Evolutionary conservation across 1,139 yeast species (phyloP).

Genomic region (Debaryomycetaceae sp.): DNA sequence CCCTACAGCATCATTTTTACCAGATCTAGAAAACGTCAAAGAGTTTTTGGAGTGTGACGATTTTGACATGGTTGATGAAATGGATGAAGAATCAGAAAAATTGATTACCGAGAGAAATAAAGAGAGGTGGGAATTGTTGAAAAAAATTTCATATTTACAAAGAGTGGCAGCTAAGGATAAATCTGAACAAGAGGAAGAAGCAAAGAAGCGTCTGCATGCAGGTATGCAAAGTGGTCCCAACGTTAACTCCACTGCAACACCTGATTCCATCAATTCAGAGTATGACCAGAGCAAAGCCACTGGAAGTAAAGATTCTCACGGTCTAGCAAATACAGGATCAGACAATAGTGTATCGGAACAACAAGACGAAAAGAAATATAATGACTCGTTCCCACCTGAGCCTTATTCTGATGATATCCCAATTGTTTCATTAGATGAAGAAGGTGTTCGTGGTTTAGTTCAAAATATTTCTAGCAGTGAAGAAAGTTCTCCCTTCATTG

Average conservation of each 20-base stretch:
- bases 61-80: constrained; percentile 30
- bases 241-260: background rate
- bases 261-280: background rate
- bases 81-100: constrained; percentile 41
- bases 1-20: constrained; percentile 44
- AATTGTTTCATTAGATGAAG: constrained; percentile 45
- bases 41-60: constrained; percentile 52
- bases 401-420: constrained; percentile 32
- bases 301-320: background rate
- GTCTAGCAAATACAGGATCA: constrained; percentile 1
- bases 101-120: constrained; percentile 44
- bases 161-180: constrained; percentile 50
- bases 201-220: constrained; percentile 29
- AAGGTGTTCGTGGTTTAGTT: constrained; percentile 43
- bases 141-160: constrained; percentile 66
- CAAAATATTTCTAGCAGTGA: constrained; percentile 31
- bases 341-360: background rate
- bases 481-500: constrained; percentile 53
- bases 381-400: constrained; percentile 1
- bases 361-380: constrained; percentile 2
- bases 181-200: constrained; percentile 29
- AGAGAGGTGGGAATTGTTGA: constrained; percentile 67
- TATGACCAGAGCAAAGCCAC: background rate
- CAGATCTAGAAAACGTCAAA: constrained; percentile 53
- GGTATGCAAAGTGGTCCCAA: constrained; percentile 23